Evolutionary conservation across 148 eudicot species (phyloP).

Genomic region (Nepenthes mirabilis): DNA sequence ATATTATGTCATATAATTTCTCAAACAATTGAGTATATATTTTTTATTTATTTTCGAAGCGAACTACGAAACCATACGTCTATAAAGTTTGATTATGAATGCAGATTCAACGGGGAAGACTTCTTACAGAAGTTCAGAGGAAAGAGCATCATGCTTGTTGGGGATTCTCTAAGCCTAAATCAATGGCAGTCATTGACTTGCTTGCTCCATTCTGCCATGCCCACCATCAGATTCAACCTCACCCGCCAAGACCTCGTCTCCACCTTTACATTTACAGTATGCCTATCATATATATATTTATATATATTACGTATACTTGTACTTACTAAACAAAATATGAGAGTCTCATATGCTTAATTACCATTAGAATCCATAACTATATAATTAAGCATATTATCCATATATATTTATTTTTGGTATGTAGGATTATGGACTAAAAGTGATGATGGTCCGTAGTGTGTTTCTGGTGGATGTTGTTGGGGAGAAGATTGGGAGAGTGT

Average conservation of each 20-base stretch:
- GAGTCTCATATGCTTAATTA: neutral
- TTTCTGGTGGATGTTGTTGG: conserved; percentile 63
- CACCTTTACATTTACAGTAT: conserved; percentile 42
- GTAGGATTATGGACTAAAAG: conserved; percentile 56
- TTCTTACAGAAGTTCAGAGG: conserved; percentile 48
- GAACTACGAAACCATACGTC: no score
- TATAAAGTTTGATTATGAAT: neutral
- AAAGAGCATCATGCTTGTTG: conserved; percentile 73
- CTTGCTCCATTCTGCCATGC: conserved; percentile 37
- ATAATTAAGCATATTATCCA: neutral
- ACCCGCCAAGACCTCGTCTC: conserved; percentile 27
- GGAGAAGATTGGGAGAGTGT: conserved; percentile 48
- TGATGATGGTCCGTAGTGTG: conserved; percentile 54
- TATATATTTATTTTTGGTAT: neutral
- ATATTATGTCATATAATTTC: no score
- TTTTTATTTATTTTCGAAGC: no score
- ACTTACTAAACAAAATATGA: no score
- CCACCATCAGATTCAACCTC: conserved; percentile 22
- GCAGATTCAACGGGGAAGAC: conserved; percentile 53
- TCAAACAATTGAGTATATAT: no score
- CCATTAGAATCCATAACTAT: neutral
- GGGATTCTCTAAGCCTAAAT: conserved; percentile 74
- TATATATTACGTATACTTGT: no score
- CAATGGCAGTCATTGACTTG: conserved; percentile 80
- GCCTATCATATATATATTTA: neutral